Percentiles rank a stretch among this genome's conserved stretches.
Evolutionary conservation across 768 basidiomycete genomes (phyloP).

Genomic region (Lactarius indigo): DNA sequence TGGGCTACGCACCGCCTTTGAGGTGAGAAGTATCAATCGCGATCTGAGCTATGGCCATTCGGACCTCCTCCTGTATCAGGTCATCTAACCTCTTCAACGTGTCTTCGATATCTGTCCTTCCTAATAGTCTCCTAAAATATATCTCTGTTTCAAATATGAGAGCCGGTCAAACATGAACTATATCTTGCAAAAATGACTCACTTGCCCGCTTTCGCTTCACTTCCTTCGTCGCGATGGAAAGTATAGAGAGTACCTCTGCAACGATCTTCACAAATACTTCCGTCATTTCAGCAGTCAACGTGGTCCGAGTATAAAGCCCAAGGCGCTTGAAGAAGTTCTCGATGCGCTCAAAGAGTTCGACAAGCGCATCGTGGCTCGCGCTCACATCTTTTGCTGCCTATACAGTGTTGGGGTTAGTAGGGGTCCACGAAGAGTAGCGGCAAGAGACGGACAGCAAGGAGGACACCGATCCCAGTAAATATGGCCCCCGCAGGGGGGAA

Average conservation of each 20-base stretch:
- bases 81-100: neutral
- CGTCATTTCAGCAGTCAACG: neutral
- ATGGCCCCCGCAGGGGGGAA: neutral
- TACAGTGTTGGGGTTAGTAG: neutral
- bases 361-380: neutral
- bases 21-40: neutral
- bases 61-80: neutral
- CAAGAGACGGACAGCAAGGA: neutral
- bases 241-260: slow-evolving; percentile 3
- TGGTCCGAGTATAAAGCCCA: neutral
- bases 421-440: neutral
- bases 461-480: slow-evolving; percentile 4
- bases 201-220: neutral
- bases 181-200: neutral
- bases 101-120: slow-evolving; percentile 3
- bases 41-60: neutral
- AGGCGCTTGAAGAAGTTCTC: slow-evolving; percentile 1
- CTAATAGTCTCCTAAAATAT: neutral
- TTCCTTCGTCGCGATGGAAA: slow-evolving; percentile 6
- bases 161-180: neutral
- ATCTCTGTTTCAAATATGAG: neutral
- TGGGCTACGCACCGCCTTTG: neutral
- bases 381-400: slow-evolving; percentile 3
- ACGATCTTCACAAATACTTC: neutral
- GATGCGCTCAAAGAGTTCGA: neutral